These are phyloP conservation scores for Barbatosphaeria neglecta DNA, from an alignment of 495 filamentous ascomycete genomes.

Conservation along the genomic window DNA sequence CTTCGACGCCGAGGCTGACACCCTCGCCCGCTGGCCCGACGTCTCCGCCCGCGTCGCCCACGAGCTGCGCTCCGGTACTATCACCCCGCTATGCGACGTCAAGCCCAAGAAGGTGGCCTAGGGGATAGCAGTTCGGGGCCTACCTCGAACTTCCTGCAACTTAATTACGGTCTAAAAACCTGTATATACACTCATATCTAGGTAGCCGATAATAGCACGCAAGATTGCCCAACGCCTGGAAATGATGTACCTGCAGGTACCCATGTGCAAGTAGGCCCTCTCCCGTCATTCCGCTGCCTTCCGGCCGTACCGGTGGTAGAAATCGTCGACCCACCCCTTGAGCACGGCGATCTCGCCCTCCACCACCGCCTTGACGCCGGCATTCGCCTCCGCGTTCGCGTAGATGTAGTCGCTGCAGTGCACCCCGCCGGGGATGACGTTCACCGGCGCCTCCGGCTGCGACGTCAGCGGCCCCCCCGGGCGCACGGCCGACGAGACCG, in stretches of 20 bases:
- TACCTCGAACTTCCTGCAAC: not conserved
- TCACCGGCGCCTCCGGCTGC: constrained; percentile 30
- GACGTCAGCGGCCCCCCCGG: constrained; percentile 43
- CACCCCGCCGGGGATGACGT: constrained; percentile 44
- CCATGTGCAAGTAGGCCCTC: not conserved
- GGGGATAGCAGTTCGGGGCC: not conserved
- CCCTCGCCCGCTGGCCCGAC: constrained; percentile 26
- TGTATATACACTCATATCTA: too few species aligned
- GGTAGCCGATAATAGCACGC: too few species aligned
- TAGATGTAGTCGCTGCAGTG: constrained; percentile 40
- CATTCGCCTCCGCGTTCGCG: constrained; percentile 20
- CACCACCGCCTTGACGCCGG: constrained; percentile 14
- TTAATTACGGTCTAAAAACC: too few species aligned
- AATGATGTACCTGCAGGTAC: not conserved
- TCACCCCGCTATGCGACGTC: constrained; percentile 21
- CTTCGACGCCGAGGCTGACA: constrained; percentile 39
- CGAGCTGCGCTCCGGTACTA: constrained; percentile 26
- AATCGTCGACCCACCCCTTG: constrained; percentile 38
- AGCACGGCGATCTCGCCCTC: constrained; percentile 18
- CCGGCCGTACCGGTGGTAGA: too few species aligned
- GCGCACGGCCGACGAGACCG: constrained; percentile 39
- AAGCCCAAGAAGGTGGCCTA: not conserved
- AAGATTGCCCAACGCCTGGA: too few species aligned
- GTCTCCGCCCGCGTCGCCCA: constrained; percentile 23
- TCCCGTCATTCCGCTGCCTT: too few species aligned